Evolutionary conservation across 2,329 filamentous ascomycete species (phyloP), one percentile per base, ranked within the genome.

Genomic region (Cladosporium oxysporum): DNA sequence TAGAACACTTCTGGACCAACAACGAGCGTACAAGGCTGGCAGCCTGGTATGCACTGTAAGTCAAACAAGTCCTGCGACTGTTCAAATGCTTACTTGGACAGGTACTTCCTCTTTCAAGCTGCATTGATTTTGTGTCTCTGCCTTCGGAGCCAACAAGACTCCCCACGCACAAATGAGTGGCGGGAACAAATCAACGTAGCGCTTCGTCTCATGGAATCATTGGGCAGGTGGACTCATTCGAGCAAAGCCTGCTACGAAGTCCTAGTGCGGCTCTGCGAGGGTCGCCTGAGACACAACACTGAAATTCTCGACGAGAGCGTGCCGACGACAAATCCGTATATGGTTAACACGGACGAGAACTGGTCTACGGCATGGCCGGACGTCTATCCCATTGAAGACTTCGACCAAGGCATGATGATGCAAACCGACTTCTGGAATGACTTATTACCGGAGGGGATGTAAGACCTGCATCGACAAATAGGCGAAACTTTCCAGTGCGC

Each of bases 41-140:
- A 12, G 78, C 80, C 6, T 83, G 81, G 81, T 83, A 83, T 67
- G 76, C 76, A 1, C 78, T 81, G 53, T 83, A 82, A 47, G 41
- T 21, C 41, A 12, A 47, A 21, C 5, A 10, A 21, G 4, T 11
- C 2, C n/a, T 47, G n/a, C 8, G n/a, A 21, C 1, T 47, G 3
- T 47, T 47, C 41, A 7, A 21, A 47, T 47, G 41, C 41, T 47
- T 21, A 47, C 41, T 47, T 23, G n/a, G 8, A 23, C 41, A 47
- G 41, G 18, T 47, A 47, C 69, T 83, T 83, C 66, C 75, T 83
- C 5, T 84, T 84, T 62, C 82, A 84, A 64, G 81, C 82, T 0
- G 79, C 79, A 2, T 71, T 84, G 16, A 83, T 84, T 11, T 82
- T 81, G 1, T 80, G 78, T 57, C 79, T 83, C 11, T 83, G 81